Evolutionary conservation across 192 early-diverging fungal species (phyloP), one percentile per base, ranked within the genome.

Genomic region (Ramicandelaber brevisporus): DNA sequence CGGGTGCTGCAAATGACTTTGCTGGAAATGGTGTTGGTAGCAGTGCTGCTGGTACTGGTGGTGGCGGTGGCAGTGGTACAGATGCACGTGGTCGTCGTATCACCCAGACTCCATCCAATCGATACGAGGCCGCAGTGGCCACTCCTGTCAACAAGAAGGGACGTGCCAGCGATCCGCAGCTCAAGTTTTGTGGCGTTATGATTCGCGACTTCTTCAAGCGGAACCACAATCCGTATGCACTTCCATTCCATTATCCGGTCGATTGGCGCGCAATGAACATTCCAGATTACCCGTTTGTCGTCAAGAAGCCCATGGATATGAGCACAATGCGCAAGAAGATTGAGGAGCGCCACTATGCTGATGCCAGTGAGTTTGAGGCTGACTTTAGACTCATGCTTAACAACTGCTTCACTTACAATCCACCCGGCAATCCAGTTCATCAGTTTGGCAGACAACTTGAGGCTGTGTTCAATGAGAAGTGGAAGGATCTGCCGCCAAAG

Each of bases 251-350:
- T 26, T 55, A 61, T 29, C 87, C 93, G 5, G 89, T 99, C 18
- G 87, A 95, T 38, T 68, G 60, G 12, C 62, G 79, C 10, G 62
- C 60, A 2, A 57, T 92, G 34, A 61, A 63, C 30, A 80, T 95
- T 25, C 89, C 87, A 9, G 65, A 70, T 32, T 99, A 99, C 54
- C 63, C 66, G 16, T 52, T 50, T 2, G 61, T 96, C 14, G 61
- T 90, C 50, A 84, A 78, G 33, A 36, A 73, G 31, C 85, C 85
- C 5, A 90, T 90, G 78, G 85, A 90, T 41, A 40, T 90, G 21
- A 55, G 61, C 14, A 90, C 85, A 0, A 70, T 90, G 7, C 52
- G 59, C 40, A 43, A 46, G 26, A 71, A 70, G 47, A 50, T 85
- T 4, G 69, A 79, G 23, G 27, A 40, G 21, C 65, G 61, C 3